A percentile compares a stretch with the other conserved stretches of the same genome.
phyloP scores from a whole-genome alignment of 2,329 filamentous ascomycete species.

The Penicillium verrucosum region DNA sequence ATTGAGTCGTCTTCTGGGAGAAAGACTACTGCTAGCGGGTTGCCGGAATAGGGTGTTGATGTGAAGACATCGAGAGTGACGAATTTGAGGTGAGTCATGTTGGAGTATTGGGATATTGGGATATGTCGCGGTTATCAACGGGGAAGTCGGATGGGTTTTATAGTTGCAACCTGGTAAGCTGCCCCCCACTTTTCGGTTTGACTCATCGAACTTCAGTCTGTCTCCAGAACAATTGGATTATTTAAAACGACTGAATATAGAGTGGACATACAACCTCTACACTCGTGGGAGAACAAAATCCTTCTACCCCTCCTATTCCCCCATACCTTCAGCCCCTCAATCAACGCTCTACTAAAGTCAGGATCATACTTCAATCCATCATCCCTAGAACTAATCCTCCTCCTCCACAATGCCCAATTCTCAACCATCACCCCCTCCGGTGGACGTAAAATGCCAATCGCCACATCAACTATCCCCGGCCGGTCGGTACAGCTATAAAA shows the following conservation, averaged over 20 bases:
- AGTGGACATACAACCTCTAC: not conserved
- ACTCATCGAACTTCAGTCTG: not conserved
- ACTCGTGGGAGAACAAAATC: constrained; percentile 12
- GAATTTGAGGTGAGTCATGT: constrained; percentile 31
- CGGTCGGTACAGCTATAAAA: constrained; percentile 40
- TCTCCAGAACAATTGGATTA: not conserved
- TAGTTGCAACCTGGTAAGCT: not conserved
- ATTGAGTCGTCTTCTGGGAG: constrained; percentile 36
- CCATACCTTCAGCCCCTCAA: constrained; percentile 21
- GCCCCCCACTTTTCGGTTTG: constrained; percentile 1
- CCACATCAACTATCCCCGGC: constrained; percentile 40
- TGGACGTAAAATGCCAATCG: constrained; percentile 41
- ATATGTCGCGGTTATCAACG: not conserved
- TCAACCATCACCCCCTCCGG: constrained; percentile 41
- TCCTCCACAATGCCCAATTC: constrained; percentile 45
- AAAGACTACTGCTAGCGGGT: constrained; percentile 56
- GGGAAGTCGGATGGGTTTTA: not conserved
- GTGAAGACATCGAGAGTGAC: constrained; percentile 46
- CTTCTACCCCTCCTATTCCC: constrained; percentile 11
- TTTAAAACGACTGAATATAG: not conserved
- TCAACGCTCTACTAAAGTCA: constrained; percentile 16
- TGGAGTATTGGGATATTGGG: not conserved
- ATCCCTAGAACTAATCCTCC: constrained; percentile 23
- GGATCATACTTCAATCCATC: constrained; percentile 23
- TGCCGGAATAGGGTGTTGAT: constrained; percentile 45